phyloP scores from a whole-genome alignment of 1,284 basidiomycete species.

The Papiliotrema flavescens region DNA sequence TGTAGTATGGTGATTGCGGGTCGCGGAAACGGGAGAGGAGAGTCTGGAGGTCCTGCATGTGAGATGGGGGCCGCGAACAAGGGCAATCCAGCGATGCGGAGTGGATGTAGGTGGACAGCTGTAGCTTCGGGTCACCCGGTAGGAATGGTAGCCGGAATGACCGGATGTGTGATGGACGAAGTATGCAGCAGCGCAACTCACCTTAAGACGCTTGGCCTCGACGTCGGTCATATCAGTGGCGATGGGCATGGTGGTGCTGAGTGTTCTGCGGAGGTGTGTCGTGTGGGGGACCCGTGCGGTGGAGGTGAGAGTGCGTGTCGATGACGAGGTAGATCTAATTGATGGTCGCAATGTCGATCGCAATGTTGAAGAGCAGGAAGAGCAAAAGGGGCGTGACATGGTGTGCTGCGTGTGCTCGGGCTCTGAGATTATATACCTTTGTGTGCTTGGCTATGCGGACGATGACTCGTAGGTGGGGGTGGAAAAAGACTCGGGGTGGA shows the following conservation, averaged over 20 bases:
- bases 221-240: neutral
- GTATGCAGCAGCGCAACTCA: neutral
- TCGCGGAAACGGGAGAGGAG: conserved; percentile 38
- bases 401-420: too few relatives aligned
- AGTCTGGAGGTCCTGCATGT: conserved; percentile 21
- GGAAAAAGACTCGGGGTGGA: too few relatives aligned
- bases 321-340: neutral
- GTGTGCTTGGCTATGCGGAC: too few relatives aligned
- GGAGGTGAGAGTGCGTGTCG: neutral
- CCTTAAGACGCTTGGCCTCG: neutral
- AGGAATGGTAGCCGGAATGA: neutral
- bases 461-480: too few relatives aligned
- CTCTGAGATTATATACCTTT: too few relatives aligned
- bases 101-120: neutral
- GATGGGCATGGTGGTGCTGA: neutral
- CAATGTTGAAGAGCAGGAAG: too few relatives aligned
- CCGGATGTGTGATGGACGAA: too few relatives aligned
- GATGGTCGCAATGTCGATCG: too few relatives aligned
- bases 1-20: conserved; percentile 38
- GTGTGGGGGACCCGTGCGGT: neutral
- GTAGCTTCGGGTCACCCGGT: neutral
- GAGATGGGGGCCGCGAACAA: too few relatives aligned
- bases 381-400: too few relatives aligned
- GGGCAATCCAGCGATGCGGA: neutral
- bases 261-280: neutral